Evolutionary conservation across 805 yeast species (phyloP), one percentile per base, ranked within the genome.

Genomic region (Wilhelminamyces savonicus): DNA sequence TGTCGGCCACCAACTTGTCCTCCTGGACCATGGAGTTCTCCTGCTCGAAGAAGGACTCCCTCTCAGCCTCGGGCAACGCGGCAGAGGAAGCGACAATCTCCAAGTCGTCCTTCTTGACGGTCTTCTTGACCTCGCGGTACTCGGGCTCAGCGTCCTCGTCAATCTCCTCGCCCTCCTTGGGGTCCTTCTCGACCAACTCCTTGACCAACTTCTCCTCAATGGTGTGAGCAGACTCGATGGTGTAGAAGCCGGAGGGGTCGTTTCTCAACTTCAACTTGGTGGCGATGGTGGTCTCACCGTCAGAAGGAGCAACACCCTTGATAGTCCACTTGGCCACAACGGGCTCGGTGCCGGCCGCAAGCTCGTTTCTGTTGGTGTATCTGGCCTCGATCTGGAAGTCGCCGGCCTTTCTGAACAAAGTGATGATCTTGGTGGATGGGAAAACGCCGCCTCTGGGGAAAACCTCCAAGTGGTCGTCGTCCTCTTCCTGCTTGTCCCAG

Each of bases 1-100:
- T 92, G 69, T 92, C 97, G 45, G 94, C 94, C 44, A 92, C 97
- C 50, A 90, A 79, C 71, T 88, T 92, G 66, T 92, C 99, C 55
- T 81, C 87, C 57, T 86, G 76, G 43, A 76, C 71, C 79, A 92
- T 67, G 59, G 81, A 73, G 54, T 76, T 76, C 72, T 92, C 99
- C 61, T 69, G 68, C 74, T 92, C 97, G 39, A 82, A 72, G 44
- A 69, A 72, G 32, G 62, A 66, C 49, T 78, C 69, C 60, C 85
- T 72, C 31, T 52, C 62, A 16, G 59, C 58, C 39, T 66, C 69
- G 39, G 81, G 59, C 49, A 82, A 71, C 29, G 84, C 74, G 36
- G 78, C 76, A 35, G 86, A 76, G 38, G 64, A 60, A 50, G 74
- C 73, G 29, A 59, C 64, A 43, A 92, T 74, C 23, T 50, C 50